A percentile compares a stretch with the other conserved stretches of the same genome.
Evolutionary conservation across 306 rosid genomes (phyloP).

Genomic region (Prosopis cineraria): DNA sequence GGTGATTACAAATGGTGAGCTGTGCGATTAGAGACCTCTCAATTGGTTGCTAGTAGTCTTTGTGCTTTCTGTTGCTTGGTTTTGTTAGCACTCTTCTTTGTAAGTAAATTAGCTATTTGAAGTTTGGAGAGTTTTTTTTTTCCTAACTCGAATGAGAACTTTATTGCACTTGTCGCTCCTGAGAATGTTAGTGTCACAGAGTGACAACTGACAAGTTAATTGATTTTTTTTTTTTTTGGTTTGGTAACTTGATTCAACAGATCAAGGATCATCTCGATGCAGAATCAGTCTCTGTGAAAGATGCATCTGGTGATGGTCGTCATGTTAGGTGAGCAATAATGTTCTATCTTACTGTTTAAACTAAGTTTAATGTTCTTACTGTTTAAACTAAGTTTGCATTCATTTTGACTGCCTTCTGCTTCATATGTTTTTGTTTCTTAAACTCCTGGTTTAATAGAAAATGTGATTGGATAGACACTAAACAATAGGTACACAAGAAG

Average conservation of each 20-base stretch:
- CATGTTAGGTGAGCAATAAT: conserved; percentile 67
- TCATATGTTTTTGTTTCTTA: neutral
- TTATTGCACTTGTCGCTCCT: neutral
- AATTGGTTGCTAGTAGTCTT: neutral
- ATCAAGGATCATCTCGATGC: conserved; percentile 85
- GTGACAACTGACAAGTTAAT: neutral
- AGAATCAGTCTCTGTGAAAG: conserved; percentile 74
- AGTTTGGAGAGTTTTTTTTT: neutral
- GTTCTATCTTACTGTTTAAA: neutral
- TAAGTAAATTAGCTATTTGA: neutral
- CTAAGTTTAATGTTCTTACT: conserved; percentile 4
- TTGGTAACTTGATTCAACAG: conserved; percentile 39
- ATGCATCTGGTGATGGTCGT: conserved; percentile 89
- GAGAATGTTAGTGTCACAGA: neutral
- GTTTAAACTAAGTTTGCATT: conserved; percentile 13
- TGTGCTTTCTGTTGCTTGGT: neutral
- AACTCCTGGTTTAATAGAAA: neutral
- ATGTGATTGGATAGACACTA: neutral
- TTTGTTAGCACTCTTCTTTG: neutral
- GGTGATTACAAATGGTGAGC: neutral
- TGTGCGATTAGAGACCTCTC: neutral
- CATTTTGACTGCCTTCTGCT: neutral
- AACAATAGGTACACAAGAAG: neutral
- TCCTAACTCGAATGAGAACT: neutral
- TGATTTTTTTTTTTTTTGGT: neutral